Evolutionary conservation across 768 basidiomycete species (phyloP).

Genomic region (Austroboletus festivus): DNA sequence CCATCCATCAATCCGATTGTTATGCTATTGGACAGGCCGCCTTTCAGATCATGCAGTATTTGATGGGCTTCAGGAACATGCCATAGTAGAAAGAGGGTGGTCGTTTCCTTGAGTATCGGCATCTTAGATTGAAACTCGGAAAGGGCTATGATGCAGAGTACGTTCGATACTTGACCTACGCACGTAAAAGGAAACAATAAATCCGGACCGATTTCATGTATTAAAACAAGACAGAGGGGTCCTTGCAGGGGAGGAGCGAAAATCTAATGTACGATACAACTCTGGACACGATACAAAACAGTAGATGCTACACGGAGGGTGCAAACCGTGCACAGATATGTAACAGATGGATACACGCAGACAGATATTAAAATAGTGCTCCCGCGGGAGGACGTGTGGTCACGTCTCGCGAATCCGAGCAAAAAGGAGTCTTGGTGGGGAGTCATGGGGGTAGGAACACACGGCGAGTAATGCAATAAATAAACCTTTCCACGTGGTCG

Average conservation of each 20-base stretch:
- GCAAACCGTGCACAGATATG: no score
- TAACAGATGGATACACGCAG: background rate
- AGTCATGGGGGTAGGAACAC: background rate
- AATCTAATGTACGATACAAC: background rate
- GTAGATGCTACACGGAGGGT: background rate
- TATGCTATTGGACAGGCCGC: constrained; percentile 45
- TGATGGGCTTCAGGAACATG: constrained; percentile 59
- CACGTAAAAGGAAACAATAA: no score
- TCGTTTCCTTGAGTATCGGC: no score
- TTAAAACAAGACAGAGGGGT: background rate
- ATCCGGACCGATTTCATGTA: background rate
- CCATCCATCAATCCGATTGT: constrained; percentile 1
- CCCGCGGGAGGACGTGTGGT: background rate
- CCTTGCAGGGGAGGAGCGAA: background rate
- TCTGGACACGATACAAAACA: background rate
- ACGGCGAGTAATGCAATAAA: background rate
- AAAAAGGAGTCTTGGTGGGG: background rate
- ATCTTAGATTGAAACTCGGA: background rate
- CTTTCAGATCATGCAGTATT: constrained; percentile 65
- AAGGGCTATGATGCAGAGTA: background rate
- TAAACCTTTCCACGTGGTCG: background rate
- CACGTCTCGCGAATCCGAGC: background rate
- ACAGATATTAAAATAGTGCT: background rate
- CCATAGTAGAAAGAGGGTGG: constrained; percentile 33
- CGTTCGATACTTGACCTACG: no score